These are phyloP conservation scores for Aspergillus sclerotiicarbonarius DNA, from an alignment of 495 filamentous ascomycete genomes.

Conservation along the genomic window DNA sequence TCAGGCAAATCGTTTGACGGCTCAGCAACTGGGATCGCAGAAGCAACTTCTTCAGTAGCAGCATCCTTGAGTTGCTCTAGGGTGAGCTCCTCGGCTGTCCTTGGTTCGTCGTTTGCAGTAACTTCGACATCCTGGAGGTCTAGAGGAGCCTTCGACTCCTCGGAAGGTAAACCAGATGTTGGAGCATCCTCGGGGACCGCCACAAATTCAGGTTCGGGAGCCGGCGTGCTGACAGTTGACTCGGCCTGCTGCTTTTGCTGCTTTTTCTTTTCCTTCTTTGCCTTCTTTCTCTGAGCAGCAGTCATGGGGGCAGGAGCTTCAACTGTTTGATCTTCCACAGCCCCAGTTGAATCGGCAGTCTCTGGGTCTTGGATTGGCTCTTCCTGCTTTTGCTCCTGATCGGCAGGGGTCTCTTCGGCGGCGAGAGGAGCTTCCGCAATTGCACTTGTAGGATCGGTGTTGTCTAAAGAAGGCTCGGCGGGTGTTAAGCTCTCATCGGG, in stretches of 20 bases:
- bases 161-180: neutral
- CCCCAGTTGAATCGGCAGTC: slow-evolving; percentile 5
- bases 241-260: slow-evolving; percentile 21
- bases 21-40: neutral
- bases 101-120: neutral
- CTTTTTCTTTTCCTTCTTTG: slow-evolving; percentile 25
- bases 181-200: neutral
- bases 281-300: slow-evolving; percentile 22
- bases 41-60: neutral
- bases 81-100: neutral
- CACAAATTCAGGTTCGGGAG: slow-evolving; percentile 12
- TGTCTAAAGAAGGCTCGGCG: neutral
- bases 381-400: slow-evolving; percentile 11
- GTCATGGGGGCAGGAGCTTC: slow-evolving; percentile 15
- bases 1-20: neutral
- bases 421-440: slow-evolving; percentile 2
- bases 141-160: neutral
- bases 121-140: neutral
- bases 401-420: slow-evolving; percentile 9
- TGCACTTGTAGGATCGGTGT: slow-evolving; percentile 1
- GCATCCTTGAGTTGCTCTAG: neutral
- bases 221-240: slow-evolving; percentile 5
- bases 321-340: neutral
- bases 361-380: slow-evolving; percentile 3
- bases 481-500: slow-evolving; percentile 5